Evolutionary conservation across 2,329 filamentous ascomycete genomes (phyloP), one percentile per base, ranked within the genome.

Genomic region (Graphiopsis chlorocephala): DNA sequence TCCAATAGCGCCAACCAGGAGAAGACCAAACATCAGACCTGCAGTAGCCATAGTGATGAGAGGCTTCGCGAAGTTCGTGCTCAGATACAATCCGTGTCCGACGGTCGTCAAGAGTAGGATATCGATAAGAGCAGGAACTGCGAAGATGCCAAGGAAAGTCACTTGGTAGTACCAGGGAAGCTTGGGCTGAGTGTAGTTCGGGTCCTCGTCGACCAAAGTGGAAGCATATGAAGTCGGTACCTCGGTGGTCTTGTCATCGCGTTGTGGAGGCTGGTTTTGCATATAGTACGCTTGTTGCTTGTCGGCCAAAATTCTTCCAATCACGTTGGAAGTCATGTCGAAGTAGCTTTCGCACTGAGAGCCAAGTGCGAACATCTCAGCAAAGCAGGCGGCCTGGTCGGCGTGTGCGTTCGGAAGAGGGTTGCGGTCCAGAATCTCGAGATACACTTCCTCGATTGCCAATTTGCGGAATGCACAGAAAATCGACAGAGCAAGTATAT

Each of bases 261-360:
- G 68, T 17, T 56, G 52, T 4, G 59, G 64, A 25, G 69, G 69
- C 48, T 68, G 69, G 50, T 67, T 61, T 25, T 68, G 57, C 61
- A 64, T 65, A 47, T 69, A 70, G 60, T 69, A 69, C 2, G 59
- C 47, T 35, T 67, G 66, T 53, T 68, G 69, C 48, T 65, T 64
- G 33, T 66, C 68, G 20, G 66, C 64, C 35, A 68, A 23, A 29
- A 70, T 66, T 20, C 61, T 62, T 23, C 69, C 69, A n/a, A 70
- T 60, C 10, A 65, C 67, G 26, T 67, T 67, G 1, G 69, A 65
- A 23, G 67, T 69, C 66, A 88, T 81, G 65, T 86, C 85, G 65
- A 88, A 87, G 70, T 88, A 88, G 0, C 83, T 80, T 66, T 88
- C 85, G 70, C 86, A 89, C 62, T 86, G 83, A 3, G 86, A 88